A percentile compares a stretch with the other conserved stretches of the same genome.
These are phyloP conservation scores for Trichoderma atrobrunneum DNA, from an alignment of 2,329 filamentous ascomycete species.

Conservation along the genomic window DNA sequence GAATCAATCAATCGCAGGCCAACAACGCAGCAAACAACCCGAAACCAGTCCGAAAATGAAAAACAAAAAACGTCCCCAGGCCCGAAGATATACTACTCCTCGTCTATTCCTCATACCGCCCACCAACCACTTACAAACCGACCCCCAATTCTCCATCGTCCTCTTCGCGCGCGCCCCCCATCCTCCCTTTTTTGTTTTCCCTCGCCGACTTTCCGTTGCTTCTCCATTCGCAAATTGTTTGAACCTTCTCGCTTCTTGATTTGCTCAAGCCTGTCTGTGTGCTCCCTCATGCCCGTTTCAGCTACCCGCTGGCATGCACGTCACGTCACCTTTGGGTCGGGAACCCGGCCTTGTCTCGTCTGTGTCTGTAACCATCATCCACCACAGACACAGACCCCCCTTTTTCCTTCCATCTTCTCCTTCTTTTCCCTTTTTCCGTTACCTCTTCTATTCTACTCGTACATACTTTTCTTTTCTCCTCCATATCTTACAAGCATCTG, in stretches of 20 bases:
- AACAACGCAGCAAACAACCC: conserved; percentile 1
- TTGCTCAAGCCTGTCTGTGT: background rate
- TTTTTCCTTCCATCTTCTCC: background rate
- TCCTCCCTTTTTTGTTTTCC: background rate
- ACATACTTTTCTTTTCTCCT: background rate
- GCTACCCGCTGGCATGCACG: conserved; percentile 15
- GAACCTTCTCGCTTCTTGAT: background rate
- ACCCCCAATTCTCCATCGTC: background rate
- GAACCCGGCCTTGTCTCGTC: background rate
- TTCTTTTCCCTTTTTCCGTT: background rate
- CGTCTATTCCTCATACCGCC: too few species aligned
- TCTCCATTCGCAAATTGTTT: background rate
- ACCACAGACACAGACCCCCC: background rate
- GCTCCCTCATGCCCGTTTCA: conserved; percentile 8
- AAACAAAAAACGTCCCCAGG: background rate
- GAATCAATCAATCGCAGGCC: background rate
- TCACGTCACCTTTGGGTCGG: conserved; percentile 13
- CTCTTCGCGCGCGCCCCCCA: background rate
- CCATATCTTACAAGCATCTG: background rate
- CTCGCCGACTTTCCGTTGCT: background rate
- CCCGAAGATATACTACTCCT: background rate
- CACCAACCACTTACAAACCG: background rate
- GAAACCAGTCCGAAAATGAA: background rate
- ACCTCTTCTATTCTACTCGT: background rate
- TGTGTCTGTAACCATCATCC: background rate